phyloP scores from a whole-genome alignment of 495 filamentous ascomycete genomes.

The Trichoderma erinaceum region DNA sequence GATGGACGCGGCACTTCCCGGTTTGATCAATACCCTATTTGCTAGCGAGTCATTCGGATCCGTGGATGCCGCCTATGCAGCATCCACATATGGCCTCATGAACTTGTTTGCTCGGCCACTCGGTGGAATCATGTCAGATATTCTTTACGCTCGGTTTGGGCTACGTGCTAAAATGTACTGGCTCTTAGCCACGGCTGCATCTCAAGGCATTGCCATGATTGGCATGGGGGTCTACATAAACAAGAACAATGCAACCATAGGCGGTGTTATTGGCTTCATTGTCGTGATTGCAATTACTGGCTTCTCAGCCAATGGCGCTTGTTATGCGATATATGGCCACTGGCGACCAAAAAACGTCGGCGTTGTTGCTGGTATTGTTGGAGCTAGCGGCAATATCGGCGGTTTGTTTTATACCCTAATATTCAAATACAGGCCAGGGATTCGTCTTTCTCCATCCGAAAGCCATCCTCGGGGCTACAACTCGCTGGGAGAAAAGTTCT shows the following conservation, averaged over 20 bases:
- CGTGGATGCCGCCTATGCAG: conserved; percentile 23
- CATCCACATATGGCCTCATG: conserved; percentile 86
- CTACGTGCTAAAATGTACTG: conserved; percentile 73
- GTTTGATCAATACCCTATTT: background rate
- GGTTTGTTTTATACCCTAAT: conserved; percentile 82
- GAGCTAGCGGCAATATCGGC: conserved; percentile 75
- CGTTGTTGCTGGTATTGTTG: conserved; percentile 69
- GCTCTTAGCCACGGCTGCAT: conserved; percentile 56
- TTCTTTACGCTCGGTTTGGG: conserved; percentile 58
- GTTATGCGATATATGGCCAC: conserved; percentile 80
- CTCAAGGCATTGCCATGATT: conserved; percentile 51
- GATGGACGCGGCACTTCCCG: background rate
- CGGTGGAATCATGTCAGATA: conserved; percentile 67
- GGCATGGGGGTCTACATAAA: conserved; percentile 56
- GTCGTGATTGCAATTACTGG: conserved; percentile 67
- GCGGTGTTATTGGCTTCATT: conserved; percentile 71
- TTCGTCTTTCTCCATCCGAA: background rate
- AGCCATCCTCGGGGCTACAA: background rate
- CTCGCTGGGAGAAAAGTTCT: background rate
- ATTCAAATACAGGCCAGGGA: conserved; percentile 6
- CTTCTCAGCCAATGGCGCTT: conserved; percentile 76
- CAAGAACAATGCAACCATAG: conserved; percentile 24
- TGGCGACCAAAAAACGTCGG: conserved; percentile 65
- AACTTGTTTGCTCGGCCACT: conserved; percentile 70
- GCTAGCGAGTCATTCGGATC: background rate